Percentiles rank a stretch among this genome's conserved stretches.
phyloP scores from a whole-genome alignment of 768 basidiomycete genomes.

The Phanerodontia chrysosporium region DNA sequence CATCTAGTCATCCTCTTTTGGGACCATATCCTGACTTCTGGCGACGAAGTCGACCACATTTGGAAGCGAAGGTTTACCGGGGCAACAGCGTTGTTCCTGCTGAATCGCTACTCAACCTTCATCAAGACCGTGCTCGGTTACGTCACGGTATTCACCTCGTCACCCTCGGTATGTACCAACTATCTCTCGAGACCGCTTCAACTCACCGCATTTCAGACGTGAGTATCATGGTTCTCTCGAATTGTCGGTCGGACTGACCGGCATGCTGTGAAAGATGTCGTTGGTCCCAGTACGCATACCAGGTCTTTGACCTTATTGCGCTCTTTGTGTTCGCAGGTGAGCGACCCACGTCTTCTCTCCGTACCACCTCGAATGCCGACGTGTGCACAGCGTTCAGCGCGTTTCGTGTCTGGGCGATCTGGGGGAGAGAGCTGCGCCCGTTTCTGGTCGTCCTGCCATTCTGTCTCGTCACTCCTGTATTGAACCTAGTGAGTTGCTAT shows the following conservation, averaged over 20 bases:
- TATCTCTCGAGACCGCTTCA: not conserved
- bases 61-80: slow-evolving; percentile 12
- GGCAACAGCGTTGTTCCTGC: slow-evolving; percentile 6
- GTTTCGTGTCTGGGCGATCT: slow-evolving; percentile 12
- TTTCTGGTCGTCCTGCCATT: slow-evolving; percentile 8
- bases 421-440: slow-evolving; percentile 6
- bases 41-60: slow-evolving; percentile 8
- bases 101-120: slow-evolving; percentile 11
- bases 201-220: not conserved
- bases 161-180: not conserved
- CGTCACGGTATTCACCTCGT: not conserved
- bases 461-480: slow-evolving; percentile 1
- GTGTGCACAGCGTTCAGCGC: slow-evolving; percentile 3
- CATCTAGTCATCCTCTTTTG: slow-evolving; percentile 12
- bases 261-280: not conserved
- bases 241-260: not conserved
- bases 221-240: not conserved
- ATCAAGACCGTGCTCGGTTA: slow-evolving; percentile 13
- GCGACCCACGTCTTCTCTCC: not conserved
- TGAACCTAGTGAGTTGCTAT: slow-evolving; percentile 2
- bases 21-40: slow-evolving; percentile 13
- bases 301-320: slow-evolving; percentile 6
- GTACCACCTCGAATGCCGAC: not conserved
- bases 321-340: slow-evolving; percentile 9
- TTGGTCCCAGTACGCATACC: not conserved